Conservation (phyloP, 257 asterid genomes). For the Cinchona pubescens region DNA sequence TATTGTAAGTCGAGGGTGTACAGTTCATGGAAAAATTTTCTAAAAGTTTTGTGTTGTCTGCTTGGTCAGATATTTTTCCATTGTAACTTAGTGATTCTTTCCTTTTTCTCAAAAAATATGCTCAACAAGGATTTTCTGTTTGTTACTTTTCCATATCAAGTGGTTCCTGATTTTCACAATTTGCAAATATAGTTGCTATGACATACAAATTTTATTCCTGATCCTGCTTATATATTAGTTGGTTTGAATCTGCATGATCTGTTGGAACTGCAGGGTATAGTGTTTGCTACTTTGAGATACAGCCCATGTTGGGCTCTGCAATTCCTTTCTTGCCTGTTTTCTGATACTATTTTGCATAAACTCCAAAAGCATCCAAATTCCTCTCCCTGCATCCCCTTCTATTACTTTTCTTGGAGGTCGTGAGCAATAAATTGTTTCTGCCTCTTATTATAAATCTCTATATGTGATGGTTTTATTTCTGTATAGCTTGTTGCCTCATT, state of each 20-base stretch:
- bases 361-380: background rate
- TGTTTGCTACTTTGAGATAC: background rate
- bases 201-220: background rate
- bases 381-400: background rate
- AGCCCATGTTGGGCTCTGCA: background rate
- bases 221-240: background rate
- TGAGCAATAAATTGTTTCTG: background rate
- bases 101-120: background rate
- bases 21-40: background rate
- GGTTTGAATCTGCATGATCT: background rate
- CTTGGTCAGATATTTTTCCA: background rate
- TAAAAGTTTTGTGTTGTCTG: background rate
- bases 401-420: background rate
- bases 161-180: background rate
- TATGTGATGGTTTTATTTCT: constrained; percentile 19
- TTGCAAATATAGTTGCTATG: background rate
- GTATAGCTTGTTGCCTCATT: constrained; percentile 62
- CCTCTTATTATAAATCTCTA: background rate
- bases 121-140: background rate
- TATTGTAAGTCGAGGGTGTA: background rate
- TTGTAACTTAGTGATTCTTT: background rate
- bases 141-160: background rate
- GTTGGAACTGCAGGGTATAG: background rate
- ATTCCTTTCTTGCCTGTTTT: background rate
- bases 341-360: background rate